A percentile compares a stretch with the other conserved stretches of the same genome.
Conservation (phyloP, 805 yeast genomes). For the Trichomonascus vanleenenianus region DNA sequence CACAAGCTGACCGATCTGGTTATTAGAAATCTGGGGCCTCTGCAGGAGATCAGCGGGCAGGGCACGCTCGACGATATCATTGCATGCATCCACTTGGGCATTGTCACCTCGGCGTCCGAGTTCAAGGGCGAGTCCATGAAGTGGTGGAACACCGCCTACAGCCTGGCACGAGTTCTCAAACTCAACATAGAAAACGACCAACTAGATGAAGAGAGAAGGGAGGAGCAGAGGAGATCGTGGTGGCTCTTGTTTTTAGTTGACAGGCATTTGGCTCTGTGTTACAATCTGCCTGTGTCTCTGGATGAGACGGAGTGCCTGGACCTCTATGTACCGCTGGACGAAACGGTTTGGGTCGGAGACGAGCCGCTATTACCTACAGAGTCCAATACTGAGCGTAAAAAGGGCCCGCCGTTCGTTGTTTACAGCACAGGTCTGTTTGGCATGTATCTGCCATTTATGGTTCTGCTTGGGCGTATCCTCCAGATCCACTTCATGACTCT, state of each 20-base stretch:
- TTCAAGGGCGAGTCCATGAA: constrained; percentile 26
- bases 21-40: constrained; percentile 17
- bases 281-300: constrained; percentile 28
- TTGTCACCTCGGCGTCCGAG: constrained; percentile 27
- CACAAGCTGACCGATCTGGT: constrained; percentile 19
- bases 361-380: constrained; percentile 25
- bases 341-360: constrained; percentile 27
- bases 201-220: constrained; percentile 25
- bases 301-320: constrained; percentile 28
- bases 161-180: constrained; percentile 25
- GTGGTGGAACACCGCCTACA: constrained; percentile 28
- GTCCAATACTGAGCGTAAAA: constrained; percentile 23
- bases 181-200: constrained; percentile 21
- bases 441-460: constrained; percentile 31
- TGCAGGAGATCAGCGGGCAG: constrained; percentile 15
- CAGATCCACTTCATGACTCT: constrained; percentile 19
- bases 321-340: constrained; percentile 30
- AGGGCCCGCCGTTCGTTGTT: constrained; percentile 20
- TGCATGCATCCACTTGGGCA: constrained; percentile 26
- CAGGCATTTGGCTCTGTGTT: constrained; percentile 32
- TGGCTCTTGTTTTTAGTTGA: constrained; percentile 36
- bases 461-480: constrained; percentile 27
- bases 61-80: constrained; percentile 26
- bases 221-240: constrained; percentile 36
- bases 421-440: constrained; percentile 33